phyloP scores from a whole-genome alignment of 2,329 filamentous ascomycete species.

The Colletotrichum incanum region DNA sequence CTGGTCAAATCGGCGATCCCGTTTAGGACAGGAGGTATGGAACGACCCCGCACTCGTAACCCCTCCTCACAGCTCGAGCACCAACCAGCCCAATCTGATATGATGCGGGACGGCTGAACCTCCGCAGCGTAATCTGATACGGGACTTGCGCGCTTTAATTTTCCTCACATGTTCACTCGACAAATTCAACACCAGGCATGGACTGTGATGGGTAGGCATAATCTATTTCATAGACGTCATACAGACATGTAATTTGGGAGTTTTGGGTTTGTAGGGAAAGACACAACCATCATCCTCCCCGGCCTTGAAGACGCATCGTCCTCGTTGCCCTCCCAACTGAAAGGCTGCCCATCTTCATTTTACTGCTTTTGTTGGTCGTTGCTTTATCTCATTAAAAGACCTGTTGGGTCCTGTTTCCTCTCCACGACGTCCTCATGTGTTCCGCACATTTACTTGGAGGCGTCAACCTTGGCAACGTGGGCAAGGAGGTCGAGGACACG shows the following conservation, averaged over 20 bases:
- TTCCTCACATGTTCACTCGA: background rate
- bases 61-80: conserved; percentile 9
- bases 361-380: conserved; percentile 42
- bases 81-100: background rate
- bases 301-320: conserved; percentile 30
- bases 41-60: conserved; percentile 11
- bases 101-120: background rate
- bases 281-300: conserved; percentile 40
- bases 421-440: conserved; percentile 34
- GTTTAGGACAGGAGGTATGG: background rate
- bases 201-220: conserved; percentile 38
- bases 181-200: background rate
- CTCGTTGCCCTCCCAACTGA: conserved; percentile 31
- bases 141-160: background rate
- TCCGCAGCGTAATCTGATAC: background rate
- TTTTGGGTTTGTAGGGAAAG: conserved; percentile 36
- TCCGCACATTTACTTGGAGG: conserved; percentile 62
- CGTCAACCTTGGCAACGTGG: conserved; percentile 86
- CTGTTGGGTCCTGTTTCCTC: conserved; percentile 29
- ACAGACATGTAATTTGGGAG: conserved; percentile 38
- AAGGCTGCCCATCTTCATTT: conserved; percentile 42
- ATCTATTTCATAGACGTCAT: conserved; percentile 43
- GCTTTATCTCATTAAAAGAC: conserved; percentile 38
- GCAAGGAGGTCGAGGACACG: conserved; percentile 87
- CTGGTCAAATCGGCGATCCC: background rate